Conservation (phyloP, 2,329 filamentous ascomycete species). For the Teratosphaeria gauchensis region DNA sequence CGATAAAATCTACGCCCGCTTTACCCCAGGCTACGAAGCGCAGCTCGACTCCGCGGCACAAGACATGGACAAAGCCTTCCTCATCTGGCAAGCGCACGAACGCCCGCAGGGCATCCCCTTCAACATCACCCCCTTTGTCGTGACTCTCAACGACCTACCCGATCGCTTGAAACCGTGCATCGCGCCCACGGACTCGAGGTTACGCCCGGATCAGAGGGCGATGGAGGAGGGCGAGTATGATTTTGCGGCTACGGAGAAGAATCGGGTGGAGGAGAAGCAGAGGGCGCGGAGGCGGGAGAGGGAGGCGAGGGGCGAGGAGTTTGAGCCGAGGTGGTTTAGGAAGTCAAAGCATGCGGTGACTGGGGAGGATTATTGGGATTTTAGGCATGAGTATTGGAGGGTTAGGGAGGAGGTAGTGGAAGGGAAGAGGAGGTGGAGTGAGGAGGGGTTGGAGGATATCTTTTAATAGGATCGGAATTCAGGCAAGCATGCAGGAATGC, state of each 20-base stretch:
- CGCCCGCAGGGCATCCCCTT: slow-evolving; percentile 82
- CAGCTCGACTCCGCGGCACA: slow-evolving; percentile 47
- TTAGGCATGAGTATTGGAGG: slow-evolving; percentile 82
- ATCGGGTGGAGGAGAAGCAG: slow-evolving; percentile 85
- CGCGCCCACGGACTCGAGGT: slow-evolving; percentile 85
- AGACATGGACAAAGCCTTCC: slow-evolving; percentile 60
- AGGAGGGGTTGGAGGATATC: slow-evolving; percentile 58
- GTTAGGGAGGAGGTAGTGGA: slow-evolving; percentile 56
- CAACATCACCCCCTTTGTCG: slow-evolving; percentile 91
- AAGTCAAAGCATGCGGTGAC: slow-evolving; percentile 66
- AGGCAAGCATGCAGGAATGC: too few species aligned
- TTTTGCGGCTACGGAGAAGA: slow-evolving; percentile 86
- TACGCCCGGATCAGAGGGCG: slow-evolving; percentile 86
- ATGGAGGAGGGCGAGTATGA: slow-evolving; percentile 99
- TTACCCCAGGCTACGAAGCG: slow-evolving; percentile 83
- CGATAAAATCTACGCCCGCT: slow-evolving; percentile 87
- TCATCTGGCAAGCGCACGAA: slow-evolving; percentile 84
- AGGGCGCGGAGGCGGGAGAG: slow-evolving; percentile 61
- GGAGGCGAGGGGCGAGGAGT: slow-evolving; percentile 72
- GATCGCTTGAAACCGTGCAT: slow-evolving; percentile 69
- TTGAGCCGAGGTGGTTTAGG: slow-evolving; percentile 74
- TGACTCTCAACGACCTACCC: slow-evolving; percentile 86
- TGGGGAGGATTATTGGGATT: slow-evolving; percentile 83
- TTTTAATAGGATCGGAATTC: slow-evolving; percentile 33
- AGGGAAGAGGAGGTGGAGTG: slow-evolving; percentile 56